phyloP scores from a whole-genome alignment of 805 yeast species.

The Hemisphaericaspora nanyangensis region DNA sequence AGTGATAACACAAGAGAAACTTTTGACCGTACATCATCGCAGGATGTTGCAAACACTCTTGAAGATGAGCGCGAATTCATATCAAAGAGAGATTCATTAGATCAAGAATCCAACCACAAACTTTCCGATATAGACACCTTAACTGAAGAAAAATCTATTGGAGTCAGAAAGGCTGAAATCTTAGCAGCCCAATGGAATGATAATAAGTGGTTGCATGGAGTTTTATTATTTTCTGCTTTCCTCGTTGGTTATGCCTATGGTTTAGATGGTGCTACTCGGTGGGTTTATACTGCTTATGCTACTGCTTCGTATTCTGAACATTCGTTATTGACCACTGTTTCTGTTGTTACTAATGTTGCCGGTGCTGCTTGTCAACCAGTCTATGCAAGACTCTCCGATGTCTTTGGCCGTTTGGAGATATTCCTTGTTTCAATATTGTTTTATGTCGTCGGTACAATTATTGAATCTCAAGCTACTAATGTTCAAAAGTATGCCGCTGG shows the following conservation, averaged over 20 bases:
- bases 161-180: conserved; percentile 55
- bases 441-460: conserved; percentile 60
- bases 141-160: conserved; percentile 32
- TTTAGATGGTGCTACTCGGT: conserved; percentile 50
- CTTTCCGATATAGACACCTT: conserved; percentile 1
- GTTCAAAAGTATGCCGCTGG: conserved; percentile 63
- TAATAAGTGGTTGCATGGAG: conserved; percentile 28
- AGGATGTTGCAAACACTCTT: background rate
- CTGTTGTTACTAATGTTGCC: conserved; percentile 54
- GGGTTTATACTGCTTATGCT: conserved; percentile 45
- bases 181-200: conserved; percentile 46
- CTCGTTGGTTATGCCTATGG: conserved; percentile 57
- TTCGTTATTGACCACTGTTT: conserved; percentile 55
- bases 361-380: conserved; percentile 67
- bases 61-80: background rate
- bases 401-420: conserved; percentile 61
- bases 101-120: background rate
- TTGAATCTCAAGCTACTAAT: conserved; percentile 57
- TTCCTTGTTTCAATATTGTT: conserved; percentile 47
- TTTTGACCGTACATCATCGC: background rate
- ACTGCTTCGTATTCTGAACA: conserved; percentile 51
- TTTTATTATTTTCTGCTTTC: conserved; percentile 48
- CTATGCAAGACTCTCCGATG: conserved; percentile 60
- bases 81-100: background rate
- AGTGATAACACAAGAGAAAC: background rate